Percentiles rank a stretch among this genome's conserved stretches.
Evolutionary conservation across 202 grass and related monocot genomes (phyloP).

Genomic region (Miscanthus sacchariflorus): DNA sequence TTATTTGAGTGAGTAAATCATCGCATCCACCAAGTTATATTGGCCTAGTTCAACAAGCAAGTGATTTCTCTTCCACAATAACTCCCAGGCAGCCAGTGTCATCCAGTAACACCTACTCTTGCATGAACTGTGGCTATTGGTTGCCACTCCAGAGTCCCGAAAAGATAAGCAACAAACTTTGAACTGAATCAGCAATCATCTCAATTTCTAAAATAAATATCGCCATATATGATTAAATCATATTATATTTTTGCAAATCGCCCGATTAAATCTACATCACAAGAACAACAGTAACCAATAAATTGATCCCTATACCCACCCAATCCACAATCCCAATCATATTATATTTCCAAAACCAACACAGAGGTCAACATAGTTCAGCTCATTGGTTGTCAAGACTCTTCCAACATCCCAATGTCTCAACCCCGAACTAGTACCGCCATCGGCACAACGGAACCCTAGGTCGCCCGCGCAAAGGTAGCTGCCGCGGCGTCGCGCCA

Average conservation of each 20-base stretch:
- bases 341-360: neutral
- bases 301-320: neutral
- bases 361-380: conserved; percentile 29
- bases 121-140: neutral
- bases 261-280: neutral
- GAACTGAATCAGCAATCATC: neutral
- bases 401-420: conserved; percentile 1
- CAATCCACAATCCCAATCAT: neutral
- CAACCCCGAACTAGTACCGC: neutral
- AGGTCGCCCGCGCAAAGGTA: conserved; percentile 23
- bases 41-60: neutral
- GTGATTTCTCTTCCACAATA: conserved; percentile 2
- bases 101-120: neutral
- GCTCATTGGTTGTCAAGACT: neutral
- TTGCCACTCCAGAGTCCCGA: neutral
- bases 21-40: conserved; percentile 9
- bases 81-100: neutral
- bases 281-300: neutral
- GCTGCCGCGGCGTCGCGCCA: neutral
- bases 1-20: conserved; percentile 3
- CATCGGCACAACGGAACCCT: conserved; percentile 41
- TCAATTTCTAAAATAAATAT: conserved; percentile 2
- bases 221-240: neutral
- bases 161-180: conserved; percentile 23
- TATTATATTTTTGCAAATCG: too few relatives aligned